These are phyloP conservation scores for Nymphaea colorata DNA, from an alignment of 164 flowering plant genomes.

Conservation along the genomic window DNA sequence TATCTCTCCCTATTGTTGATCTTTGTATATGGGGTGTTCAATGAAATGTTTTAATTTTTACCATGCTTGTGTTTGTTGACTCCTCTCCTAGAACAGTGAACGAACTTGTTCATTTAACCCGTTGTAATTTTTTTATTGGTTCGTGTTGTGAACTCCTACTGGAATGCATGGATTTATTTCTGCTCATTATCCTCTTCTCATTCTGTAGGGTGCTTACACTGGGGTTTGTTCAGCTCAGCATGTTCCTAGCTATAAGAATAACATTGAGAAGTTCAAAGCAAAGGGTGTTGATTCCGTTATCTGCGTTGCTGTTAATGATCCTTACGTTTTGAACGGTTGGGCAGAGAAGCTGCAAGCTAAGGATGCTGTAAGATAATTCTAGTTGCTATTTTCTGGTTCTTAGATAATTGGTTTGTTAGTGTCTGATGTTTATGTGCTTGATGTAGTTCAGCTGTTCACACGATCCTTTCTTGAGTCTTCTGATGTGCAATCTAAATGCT, in stretches of 20 bases:
- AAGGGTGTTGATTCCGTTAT: constrained; percentile 86
- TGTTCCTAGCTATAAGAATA: constrained; percentile 89
- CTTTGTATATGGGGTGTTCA: too few relatives aligned
- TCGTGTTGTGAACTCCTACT: background rate
- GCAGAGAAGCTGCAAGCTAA: constrained; percentile 80
- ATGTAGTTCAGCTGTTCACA: too few relatives aligned
- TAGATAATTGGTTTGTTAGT: too few relatives aligned
- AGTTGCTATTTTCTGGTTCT: too few relatives aligned
- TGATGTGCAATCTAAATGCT: too few relatives aligned
- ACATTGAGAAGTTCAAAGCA: constrained; percentile 74
- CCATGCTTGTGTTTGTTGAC: too few relatives aligned
- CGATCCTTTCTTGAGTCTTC: too few relatives aligned
- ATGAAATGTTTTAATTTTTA: too few relatives aligned
- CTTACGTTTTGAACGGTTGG: constrained; percentile 85
- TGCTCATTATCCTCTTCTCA: background rate
- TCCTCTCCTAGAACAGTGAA: too few relatives aligned
- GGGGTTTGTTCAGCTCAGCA: constrained; percentile 90
- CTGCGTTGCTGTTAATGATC: constrained; percentile 95
- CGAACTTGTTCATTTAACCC: too few relatives aligned
- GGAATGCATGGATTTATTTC: background rate
- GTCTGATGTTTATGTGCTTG: too few relatives aligned
- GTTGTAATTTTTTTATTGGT: background rate
- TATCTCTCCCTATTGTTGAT: background rate
- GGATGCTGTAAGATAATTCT: constrained; percentile 47
- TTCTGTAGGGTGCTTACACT: constrained; percentile 77